phyloP scores from a whole-genome alignment of 345 rosid genomes.

The Euclidium syriacum region DNA sequence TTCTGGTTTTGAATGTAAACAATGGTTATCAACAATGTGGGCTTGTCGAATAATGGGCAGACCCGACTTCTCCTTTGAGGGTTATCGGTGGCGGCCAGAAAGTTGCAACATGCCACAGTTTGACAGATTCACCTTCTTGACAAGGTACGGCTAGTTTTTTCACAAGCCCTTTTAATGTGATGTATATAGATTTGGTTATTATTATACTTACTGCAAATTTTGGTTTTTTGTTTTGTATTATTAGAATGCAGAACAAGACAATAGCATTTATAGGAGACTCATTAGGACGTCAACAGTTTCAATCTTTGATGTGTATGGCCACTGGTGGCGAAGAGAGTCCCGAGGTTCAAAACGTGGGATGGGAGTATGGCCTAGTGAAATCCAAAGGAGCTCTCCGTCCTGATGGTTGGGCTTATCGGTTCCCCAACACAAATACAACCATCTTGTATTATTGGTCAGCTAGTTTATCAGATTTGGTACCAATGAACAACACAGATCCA shows the following conservation, averaged over 20 bases:
- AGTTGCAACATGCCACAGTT: conserved; percentile 64
- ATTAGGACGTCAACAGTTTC: conserved; percentile 75
- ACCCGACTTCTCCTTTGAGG: conserved; percentile 66
- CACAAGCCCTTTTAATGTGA: background rate
- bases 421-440: conserved; percentile 60
- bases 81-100: conserved; percentile 72
- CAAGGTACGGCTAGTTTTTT: conserved; percentile 33
- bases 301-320: conserved; percentile 75
- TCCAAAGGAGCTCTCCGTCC: conserved; percentile 53
- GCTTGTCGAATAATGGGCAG: conserved; percentile 58
- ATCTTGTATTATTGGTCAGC: conserved; percentile 75
- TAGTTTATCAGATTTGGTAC: conserved; percentile 49
- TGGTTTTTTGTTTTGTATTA: background rate
- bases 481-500: conserved; percentile 36
- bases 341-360: conserved; percentile 56
- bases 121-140: conserved; percentile 55
- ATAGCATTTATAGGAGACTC: conserved; percentile 86
- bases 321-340: conserved; percentile 51
- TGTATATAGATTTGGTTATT: background rate
- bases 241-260: conserved; percentile 72
- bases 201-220: background rate
- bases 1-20: conserved; percentile 59
- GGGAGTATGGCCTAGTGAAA: conserved; percentile 54
- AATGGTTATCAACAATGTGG: conserved; percentile 76
- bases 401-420: conserved; percentile 65